Conservation (phyloP, 345 rosid species). For the Lepidium africanum region DNA sequence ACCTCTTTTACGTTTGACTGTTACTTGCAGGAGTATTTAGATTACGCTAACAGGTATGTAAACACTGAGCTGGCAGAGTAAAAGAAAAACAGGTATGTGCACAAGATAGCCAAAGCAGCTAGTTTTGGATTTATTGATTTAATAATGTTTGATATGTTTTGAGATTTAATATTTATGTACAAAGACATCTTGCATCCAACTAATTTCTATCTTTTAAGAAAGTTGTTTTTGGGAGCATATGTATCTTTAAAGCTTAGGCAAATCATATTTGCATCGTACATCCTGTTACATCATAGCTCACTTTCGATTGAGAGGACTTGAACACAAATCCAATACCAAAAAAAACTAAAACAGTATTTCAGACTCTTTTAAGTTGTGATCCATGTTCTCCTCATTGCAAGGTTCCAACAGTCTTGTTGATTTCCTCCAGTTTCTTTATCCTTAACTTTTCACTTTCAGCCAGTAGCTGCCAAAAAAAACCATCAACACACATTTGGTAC, state of each 20-base stretch:
- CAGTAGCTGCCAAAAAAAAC: slow-evolving; percentile 40
- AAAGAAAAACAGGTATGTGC: not conserved
- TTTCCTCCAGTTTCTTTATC: slow-evolving; percentile 70
- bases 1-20: slow-evolving; percentile 5
- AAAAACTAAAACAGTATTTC: not conserved
- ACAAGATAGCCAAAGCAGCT: not conserved
- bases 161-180: not conserved
- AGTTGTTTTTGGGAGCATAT: not conserved
- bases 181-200: not conserved
- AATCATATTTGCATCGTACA: not conserved
- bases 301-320: not conserved
- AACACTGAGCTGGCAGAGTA: slow-evolving; percentile 21
- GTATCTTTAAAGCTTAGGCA: not conserved
- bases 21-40: slow-evolving; percentile 60
- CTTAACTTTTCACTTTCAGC: slow-evolving; percentile 65
- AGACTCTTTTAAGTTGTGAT: not conserved
- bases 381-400: slow-evolving; percentile 16
- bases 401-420: slow-evolving; percentile 52
- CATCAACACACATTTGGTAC: not conserved
- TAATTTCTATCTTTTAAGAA: not conserved
- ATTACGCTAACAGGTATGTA: slow-evolving; percentile 42
- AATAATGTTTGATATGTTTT: not conserved
- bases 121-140: not conserved
- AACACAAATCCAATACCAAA: not conserved
- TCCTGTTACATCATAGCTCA: slow-evolving; percentile 8